Base-by-base conservation (phyloP, 208 protist genomes). In the Acanthamoeba royreba region DNA sequence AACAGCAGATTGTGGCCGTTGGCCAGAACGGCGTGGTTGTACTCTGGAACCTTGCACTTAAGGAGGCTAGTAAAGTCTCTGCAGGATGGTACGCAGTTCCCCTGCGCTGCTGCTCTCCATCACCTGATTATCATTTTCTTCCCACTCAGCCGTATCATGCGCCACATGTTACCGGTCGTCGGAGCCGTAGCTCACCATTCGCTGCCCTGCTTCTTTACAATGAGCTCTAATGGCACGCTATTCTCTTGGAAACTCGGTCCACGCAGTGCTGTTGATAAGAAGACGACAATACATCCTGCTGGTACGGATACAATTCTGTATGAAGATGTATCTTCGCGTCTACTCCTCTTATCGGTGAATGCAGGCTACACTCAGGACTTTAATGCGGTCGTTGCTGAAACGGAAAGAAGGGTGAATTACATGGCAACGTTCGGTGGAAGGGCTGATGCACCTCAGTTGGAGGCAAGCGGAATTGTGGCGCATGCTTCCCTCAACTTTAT, bases 351-450 rank as follows among this genome's bases (percentile, higher is more conserved):
- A 3, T 66, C 33, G 55, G 19, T n/a, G n/a, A n/a, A n/a, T n/a
- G 40, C 53, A 90, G 83, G 83, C 83, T 90, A 90, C 28, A 90
- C 83, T 19, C 53, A 90, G 11, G 47, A 55, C 83, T 90, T 90
- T 49, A 90, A 90, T 40, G 83, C 83, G 3, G 43, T 90, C 47
- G 43, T 46, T 17, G 45, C 83, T 13, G 83, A 90, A 49, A 90
- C 52, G 53, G 83, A 90, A 33, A 9, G 83, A 49, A 42, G 83
- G n/a, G 83, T 38, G 11, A 49, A 55, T 33, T 90, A 49, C 28
- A 19, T 40, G 11, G 38, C 43, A 33, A 90, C 25, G 35, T 90
- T 69, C 52, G 31, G 40, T 0, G 47, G 35, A 8, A 19, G 43
- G 17, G 5, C 46, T 4, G 74, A 85, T 28, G 46, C 74, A 5